phyloP scores from a whole-genome alignment of 768 basidiomycete genomes.

The Xerocomus brunneocitrinus region DNA sequence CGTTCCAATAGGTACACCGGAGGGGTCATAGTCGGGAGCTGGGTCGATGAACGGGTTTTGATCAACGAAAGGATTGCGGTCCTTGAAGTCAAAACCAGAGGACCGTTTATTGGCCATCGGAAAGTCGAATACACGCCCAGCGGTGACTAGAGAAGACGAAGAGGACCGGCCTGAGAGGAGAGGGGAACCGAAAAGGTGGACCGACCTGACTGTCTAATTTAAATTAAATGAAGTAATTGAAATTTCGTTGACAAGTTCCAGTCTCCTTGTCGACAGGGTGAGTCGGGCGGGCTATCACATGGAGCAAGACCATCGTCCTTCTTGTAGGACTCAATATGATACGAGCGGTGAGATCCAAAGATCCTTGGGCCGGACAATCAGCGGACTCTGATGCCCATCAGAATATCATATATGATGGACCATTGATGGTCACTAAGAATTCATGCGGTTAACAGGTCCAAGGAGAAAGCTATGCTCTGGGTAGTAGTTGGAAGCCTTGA shows the following conservation, averaged over 20 bases:
- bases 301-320: not conserved
- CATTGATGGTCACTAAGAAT: no score
- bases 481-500: no score
- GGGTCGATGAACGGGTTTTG: conserved; percentile 45
- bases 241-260: not conserved
- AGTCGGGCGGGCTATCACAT: not conserved
- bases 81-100: conserved; percentile 68
- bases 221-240: not conserved
- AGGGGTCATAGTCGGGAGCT: conserved; percentile 26
- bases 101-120: conserved; percentile 42
- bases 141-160: conserved; percentile 7
- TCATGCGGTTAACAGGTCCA: no score
- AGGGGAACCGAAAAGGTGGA: not conserved
- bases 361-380: not conserved
- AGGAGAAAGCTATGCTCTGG: no score
- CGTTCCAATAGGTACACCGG: conserved; percentile 25
- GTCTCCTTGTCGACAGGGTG: not conserved
- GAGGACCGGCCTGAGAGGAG: conserved; percentile 26
- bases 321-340: not conserved
- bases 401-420: no score
- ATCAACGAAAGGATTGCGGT: conserved; percentile 45
- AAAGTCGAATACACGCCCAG: conserved; percentile 13
- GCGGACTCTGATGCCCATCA: not conserved
- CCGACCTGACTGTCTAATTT: not conserved
- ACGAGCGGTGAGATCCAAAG: not conserved